phyloP scores from a whole-genome alignment of 306 rosid genomes.

The Quercus bicolor region DNA sequence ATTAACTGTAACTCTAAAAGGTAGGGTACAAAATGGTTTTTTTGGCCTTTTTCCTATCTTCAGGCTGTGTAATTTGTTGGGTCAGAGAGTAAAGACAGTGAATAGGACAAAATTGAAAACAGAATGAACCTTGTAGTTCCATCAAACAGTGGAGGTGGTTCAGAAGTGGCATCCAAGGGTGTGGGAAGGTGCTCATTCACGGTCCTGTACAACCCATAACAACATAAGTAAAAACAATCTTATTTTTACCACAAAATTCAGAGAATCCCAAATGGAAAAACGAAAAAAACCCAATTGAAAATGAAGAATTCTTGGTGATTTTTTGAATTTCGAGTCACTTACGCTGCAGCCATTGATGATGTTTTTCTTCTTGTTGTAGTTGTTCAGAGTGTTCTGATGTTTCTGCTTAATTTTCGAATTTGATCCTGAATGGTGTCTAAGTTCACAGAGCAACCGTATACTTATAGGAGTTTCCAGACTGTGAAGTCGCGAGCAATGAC shows the following conservation, averaged over 20 bases:
- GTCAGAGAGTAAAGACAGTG: too few relatives aligned
- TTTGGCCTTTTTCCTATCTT: not conserved
- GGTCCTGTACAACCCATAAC: conserved; percentile 12
- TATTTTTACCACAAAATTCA: not conserved
- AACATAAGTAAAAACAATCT: not conserved
- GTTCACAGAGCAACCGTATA: too few relatives aligned
- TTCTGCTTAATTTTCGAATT: not conserved
- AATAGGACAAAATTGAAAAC: not conserved
- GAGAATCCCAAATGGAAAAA: too few relatives aligned
- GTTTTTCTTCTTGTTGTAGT: not conserved
- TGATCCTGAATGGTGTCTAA: too few relatives aligned
- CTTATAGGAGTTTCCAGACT: too few relatives aligned
- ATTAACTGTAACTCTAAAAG: too few relatives aligned
- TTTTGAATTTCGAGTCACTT: not conserved
- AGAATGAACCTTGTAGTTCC: conserved; percentile 72
- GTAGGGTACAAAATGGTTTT: too few relatives aligned
- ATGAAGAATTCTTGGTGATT: not conserved
- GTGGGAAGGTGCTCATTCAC: conserved; percentile 38
- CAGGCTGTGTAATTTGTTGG: not conserved
- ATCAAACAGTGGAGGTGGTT: conserved; percentile 70
- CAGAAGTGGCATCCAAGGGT: conserved; percentile 49
- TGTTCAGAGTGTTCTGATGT: not conserved
- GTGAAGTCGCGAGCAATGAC: too few relatives aligned
- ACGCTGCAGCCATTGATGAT: conserved; percentile 41
- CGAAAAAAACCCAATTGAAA: not conserved